Evolutionary conservation across 495 filamentous ascomycete species (phyloP).

Genomic region (Rhypophila decipiens): DNA sequence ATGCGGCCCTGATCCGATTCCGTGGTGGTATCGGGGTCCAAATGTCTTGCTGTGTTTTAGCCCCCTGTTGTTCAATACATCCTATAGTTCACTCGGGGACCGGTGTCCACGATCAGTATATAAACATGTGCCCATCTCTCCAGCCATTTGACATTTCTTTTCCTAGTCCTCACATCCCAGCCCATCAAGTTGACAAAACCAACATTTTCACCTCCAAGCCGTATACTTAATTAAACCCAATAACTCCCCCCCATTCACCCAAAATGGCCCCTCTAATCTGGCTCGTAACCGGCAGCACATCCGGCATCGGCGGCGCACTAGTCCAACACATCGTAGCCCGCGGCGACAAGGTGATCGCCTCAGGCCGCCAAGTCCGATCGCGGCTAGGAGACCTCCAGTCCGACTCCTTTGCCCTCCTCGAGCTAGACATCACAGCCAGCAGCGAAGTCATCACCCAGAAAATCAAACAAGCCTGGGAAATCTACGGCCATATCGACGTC

Average conservation of each 20-base stretch:
- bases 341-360: constrained; percentile 44
- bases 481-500: constrained; percentile 26
- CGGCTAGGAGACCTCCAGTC: constrained; percentile 15
- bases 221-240: neutral
- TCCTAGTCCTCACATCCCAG: neutral
- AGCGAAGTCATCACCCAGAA: constrained; percentile 11
- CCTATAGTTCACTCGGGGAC: neutral
- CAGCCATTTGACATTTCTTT: neutral
- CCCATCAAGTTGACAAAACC: neutral
- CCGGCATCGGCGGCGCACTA: constrained; percentile 25
- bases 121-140: neutral
- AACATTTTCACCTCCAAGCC: neutral
- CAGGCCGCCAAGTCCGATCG: constrained; percentile 24
- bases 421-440: constrained; percentile 36
- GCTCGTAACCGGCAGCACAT: constrained; percentile 26
- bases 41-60: too few relatives aligned
- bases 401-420: constrained; percentile 20
- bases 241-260: too few relatives aligned
- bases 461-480: constrained; percentile 15
- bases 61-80: too few relatives aligned
- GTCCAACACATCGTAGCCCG: constrained; percentile 35
- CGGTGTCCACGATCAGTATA: neutral
- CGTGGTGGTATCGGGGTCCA: too few relatives aligned
- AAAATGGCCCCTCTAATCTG: constrained; percentile 16
- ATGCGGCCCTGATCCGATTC: neutral